A percentile compares a stretch with the other conserved stretches of the same genome.
Conservation (phyloP, 2,329 filamentous ascomycete species). For the Parastagonospora avenae region DNA sequence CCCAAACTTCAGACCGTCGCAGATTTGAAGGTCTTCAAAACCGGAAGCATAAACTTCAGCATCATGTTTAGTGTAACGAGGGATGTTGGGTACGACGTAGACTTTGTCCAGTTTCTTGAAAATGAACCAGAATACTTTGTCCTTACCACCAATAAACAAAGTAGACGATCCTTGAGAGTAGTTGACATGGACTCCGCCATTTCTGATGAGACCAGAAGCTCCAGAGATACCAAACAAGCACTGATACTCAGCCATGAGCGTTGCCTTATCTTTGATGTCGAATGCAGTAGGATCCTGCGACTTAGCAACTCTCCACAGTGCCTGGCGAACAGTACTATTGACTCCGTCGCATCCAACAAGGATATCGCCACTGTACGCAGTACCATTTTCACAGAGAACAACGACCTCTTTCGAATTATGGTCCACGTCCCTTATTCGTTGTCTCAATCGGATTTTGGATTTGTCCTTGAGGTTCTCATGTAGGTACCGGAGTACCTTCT, state of each 20-base stretch:
- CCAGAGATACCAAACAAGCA: slow-evolving; percentile 20
- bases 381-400: slow-evolving; percentile 13
- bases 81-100: slow-evolving; percentile 29
- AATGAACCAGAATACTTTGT: slow-evolving; percentile 37
- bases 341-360: slow-evolving; percentile 21
- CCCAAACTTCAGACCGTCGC: slow-evolving; percentile 35
- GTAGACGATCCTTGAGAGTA: slow-evolving; percentile 5
- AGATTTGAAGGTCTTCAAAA: slow-evolving; percentile 29
- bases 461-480: slow-evolving; percentile 20
- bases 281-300: slow-evolving; percentile 4
- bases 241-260: slow-evolving; percentile 15
- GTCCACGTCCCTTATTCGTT: slow-evolving; percentile 12
- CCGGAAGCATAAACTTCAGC: slow-evolving; percentile 29
- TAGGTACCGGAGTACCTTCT: slow-evolving; percentile 11
- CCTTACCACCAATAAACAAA: slow-evolving; percentile 17
- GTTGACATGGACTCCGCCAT: slow-evolving; percentile 11
- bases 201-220: background rate
- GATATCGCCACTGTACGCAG: slow-evolving; percentile 8
- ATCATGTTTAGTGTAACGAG: slow-evolving; percentile 41
- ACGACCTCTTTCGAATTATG: slow-evolving; percentile 8
- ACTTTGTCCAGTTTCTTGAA: slow-evolving; percentile 24
- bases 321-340: slow-evolving; percentile 13
- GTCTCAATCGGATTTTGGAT: slow-evolving; percentile 8
- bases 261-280: slow-evolving; percentile 4
- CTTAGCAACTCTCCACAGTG: slow-evolving; percentile 15